phyloP scores from a whole-genome alignment of 2,329 filamentous ascomycete genomes.

The Amylocarpus encephaloides region DNA sequence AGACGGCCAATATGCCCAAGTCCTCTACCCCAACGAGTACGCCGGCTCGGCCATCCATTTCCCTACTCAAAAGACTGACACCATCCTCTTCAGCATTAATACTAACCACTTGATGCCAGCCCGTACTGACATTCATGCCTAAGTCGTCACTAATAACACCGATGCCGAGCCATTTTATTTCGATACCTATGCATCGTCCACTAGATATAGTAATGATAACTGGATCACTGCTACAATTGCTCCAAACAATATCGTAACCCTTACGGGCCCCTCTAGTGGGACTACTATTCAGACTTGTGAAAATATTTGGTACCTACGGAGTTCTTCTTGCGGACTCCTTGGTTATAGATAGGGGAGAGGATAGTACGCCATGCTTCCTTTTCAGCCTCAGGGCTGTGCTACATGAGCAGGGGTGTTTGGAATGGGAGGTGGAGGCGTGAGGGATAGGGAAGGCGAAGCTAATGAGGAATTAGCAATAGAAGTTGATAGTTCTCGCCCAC shows the following conservation, averaged over 20 bases:
- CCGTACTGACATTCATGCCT: too few relatives aligned
- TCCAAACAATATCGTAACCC: not conserved
- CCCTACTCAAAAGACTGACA: not conserved
- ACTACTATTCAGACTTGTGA: not conserved
- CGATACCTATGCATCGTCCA: not conserved
- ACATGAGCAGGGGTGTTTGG: not conserved
- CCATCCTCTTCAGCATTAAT: not conserved
- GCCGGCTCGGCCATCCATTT: not conserved
- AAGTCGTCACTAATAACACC: not conserved
- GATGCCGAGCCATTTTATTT: not conserved
- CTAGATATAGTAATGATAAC: not conserved
- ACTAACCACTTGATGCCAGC: too few relatives aligned
- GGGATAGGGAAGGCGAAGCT: not conserved
- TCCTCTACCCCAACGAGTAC: not conserved
- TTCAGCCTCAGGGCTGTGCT: not conserved
- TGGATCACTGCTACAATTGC: not conserved
- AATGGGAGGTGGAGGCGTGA: too few relatives aligned
- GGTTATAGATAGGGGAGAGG: not conserved
- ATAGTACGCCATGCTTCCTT: not conserved
- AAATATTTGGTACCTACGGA: not conserved
- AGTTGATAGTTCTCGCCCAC: too few relatives aligned
- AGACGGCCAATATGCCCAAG: not conserved
- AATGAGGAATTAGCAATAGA: not conserved
- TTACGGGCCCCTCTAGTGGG: not conserved
- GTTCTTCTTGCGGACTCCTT: not conserved